Evolutionary conservation across 805 yeast species (phyloP).

Genomic region (Barnettozyma pratensis): DNA sequence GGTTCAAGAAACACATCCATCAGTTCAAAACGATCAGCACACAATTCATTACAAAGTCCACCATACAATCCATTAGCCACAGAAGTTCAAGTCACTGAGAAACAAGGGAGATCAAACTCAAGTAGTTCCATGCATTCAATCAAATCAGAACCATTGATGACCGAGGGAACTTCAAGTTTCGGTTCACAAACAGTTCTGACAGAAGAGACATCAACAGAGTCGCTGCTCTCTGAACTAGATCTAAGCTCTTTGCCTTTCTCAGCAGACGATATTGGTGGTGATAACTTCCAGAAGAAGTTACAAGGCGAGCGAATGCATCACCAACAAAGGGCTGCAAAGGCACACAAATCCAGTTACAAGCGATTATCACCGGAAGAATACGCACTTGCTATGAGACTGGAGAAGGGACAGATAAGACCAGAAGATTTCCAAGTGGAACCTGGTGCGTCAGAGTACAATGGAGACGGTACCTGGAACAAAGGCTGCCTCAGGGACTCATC

Average conservation of each 20-base stretch:
- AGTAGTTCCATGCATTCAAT: not conserved
- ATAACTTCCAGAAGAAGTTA: not conserved
- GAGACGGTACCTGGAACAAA: slow-evolving; percentile 23
- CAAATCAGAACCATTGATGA: no score
- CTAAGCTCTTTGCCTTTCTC: slow-evolving; percentile 18
- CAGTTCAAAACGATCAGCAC: not conserved
- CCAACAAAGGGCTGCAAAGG: not conserved
- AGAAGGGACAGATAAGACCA: slow-evolving; percentile 12
- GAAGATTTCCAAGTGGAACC: slow-evolving; percentile 18
- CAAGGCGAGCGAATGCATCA: slow-evolving; percentile 5
- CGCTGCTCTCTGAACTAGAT: slow-evolving; percentile 1
- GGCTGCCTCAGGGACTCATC: slow-evolving; percentile 17
- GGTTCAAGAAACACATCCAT: slow-evolving; percentile 3
- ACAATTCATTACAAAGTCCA: no score
- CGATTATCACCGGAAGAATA: slow-evolving; percentile 17
- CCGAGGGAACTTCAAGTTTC: no score
- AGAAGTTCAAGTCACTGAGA: slow-evolving; percentile 2
- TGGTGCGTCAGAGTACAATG: slow-evolving; percentile 23
- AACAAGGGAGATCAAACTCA: not conserved
- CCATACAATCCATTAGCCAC: not conserved
- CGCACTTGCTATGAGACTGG: slow-evolving; percentile 17
- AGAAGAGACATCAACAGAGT: not conserved
- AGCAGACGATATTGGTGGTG: slow-evolving; percentile 18
- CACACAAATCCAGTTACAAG: slow-evolving; percentile 3
- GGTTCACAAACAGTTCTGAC: no score